Evolutionary conservation across 768 basidiomycete species (phyloP).

Genomic region (Scleroderma bovista): DNA sequence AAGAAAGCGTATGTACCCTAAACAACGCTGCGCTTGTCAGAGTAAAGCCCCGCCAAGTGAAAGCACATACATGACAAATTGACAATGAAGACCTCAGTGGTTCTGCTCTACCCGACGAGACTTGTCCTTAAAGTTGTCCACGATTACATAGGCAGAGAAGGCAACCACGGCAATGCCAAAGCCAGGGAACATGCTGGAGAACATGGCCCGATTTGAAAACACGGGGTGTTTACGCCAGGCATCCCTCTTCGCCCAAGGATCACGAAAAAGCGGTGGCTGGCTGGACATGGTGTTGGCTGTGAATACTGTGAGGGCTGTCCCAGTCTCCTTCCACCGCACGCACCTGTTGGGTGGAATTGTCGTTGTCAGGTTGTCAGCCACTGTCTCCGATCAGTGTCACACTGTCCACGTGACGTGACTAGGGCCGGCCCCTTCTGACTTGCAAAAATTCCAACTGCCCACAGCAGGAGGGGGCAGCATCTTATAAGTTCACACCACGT

Average conservation of each 20-base stretch:
- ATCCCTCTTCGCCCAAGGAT: conserved; percentile 92
- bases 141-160: conserved; percentile 86
- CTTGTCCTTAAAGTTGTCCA: conserved; percentile 63
- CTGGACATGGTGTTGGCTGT: conserved; percentile 44
- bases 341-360: too few species aligned
- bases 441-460: conserved; percentile 30
- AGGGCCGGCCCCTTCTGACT: conserved; percentile 55
- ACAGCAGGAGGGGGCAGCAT: conserved; percentile 20
- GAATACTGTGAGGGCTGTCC: conserved; percentile 2
- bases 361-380: too few species aligned
- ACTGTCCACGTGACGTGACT: conserved; percentile 28
- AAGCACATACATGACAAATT: neutral
- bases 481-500: conserved; percentile 26
- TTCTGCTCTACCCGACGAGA: conserved; percentile 22
- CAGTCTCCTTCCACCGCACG: neutral
- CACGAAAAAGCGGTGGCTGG: conserved; percentile 67
- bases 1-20: too few species aligned
- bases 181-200: conserved; percentile 88
- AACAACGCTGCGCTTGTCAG: neutral
- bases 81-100: neutral
- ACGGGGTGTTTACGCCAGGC: conserved; percentile 91
- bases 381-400: too few species aligned
- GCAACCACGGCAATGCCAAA: conserved; percentile 90
- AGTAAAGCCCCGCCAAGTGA: neutral
- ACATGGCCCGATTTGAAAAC: conserved; percentile 82